Conservation (phyloP, 108 stramenopile species). For the Skeletonema grethae region DNA sequence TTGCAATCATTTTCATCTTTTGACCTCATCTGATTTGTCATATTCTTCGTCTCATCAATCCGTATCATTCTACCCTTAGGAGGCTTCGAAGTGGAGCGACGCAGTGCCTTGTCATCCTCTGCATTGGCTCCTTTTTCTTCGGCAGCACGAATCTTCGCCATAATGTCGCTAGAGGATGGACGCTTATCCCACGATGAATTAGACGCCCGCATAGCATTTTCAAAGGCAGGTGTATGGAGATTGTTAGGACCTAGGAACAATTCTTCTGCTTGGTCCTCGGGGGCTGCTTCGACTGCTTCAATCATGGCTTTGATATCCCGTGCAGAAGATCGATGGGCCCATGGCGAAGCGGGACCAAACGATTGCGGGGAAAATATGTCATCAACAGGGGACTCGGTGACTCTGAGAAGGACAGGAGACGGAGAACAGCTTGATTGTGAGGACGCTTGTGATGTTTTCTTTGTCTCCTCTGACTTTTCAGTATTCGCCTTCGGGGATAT, state of each 20-base stretch:
- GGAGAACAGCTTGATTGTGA: neutral
- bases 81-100: neutral
- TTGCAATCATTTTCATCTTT: neutral
- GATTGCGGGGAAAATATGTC: neutral
- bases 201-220: conserved; percentile 36
- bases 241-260: conserved; percentile 25
- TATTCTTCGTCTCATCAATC: neutral
- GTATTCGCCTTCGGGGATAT: neutral
- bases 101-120: conserved; percentile 18
- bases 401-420: neutral
- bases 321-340: neutral
- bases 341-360: neutral
- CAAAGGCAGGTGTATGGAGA: conserved; percentile 40
- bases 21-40: neutral
- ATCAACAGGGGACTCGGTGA: neutral
- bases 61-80: neutral
- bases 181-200: conserved; percentile 52
- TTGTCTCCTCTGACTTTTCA: neutral
- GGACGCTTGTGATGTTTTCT: neutral
- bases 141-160: conserved; percentile 45
- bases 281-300: conserved; percentile 25
- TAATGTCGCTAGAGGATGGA: conserved; percentile 42
- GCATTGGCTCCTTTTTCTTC: conserved; percentile 29
- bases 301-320: conserved; percentile 17
- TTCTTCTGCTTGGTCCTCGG: conserved; percentile 10